phyloP scores from a whole-genome alignment of 1,284 basidiomycete species.

The Trichosporon faecale region DNA sequence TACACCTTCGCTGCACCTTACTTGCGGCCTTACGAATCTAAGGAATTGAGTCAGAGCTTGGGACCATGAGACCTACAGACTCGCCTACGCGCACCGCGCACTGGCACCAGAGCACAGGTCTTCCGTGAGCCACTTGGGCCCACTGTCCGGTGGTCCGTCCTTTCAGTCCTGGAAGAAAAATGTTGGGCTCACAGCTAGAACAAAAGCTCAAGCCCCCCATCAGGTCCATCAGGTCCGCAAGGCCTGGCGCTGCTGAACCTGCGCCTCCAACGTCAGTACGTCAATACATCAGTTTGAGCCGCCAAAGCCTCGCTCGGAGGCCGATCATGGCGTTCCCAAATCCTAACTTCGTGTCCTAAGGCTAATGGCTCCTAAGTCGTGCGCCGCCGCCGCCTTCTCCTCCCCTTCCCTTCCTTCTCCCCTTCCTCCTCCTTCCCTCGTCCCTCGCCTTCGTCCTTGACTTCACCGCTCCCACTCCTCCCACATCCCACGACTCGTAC shows the following conservation, averaged over 20 bases:
- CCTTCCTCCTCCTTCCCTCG: neutral
- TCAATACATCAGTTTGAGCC: conserved; percentile 1
- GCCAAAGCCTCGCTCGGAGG: conserved; percentile 7
- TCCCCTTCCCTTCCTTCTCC: neutral
- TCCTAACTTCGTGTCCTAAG: neutral
- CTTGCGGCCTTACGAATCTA: conserved; percentile 5
- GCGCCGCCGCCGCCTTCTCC: conserved; percentile 3
- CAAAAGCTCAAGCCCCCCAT: conserved; percentile 6
- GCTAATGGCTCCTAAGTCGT: conserved; percentile 5
- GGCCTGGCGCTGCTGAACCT: neutral
- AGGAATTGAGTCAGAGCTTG: conserved; percentile 8
- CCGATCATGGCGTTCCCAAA: conserved; percentile 12
- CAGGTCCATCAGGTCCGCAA: neutral
- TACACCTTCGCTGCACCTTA: neutral
- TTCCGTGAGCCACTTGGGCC: conserved; percentile 1
- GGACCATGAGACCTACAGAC: neutral
- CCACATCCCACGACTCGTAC: conserved; percentile 2
- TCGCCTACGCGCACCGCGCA: neutral
- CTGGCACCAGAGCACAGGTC: neutral
- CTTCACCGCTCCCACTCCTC: conserved; percentile 6
- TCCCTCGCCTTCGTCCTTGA: neutral
- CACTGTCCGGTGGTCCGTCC: conserved; percentile 3
- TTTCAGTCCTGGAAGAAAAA: neutral
- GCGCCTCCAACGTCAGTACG: conserved; percentile 1
- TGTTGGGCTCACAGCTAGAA: conserved; percentile 4